Conservation (phyloP, 176 grass and related monocot species). For the Dactylis glomerata region DNA sequence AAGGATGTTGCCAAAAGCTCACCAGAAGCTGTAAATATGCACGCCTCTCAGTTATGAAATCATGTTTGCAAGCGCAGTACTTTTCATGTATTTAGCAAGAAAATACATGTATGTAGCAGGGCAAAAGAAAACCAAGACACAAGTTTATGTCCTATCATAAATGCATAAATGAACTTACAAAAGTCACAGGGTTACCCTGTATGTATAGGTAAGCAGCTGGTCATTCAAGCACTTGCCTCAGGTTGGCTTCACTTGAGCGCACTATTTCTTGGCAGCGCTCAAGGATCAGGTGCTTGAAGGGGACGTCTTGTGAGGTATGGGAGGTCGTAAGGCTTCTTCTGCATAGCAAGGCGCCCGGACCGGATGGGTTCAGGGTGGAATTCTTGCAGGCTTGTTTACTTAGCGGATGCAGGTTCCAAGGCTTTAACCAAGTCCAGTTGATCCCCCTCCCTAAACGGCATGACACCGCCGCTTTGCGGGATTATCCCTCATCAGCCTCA, state of each 20-base stretch:
- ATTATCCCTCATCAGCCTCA: not conserved
- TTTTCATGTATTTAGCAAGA: not conserved
- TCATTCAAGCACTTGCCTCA: not conserved
- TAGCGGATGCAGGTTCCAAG: not conserved
- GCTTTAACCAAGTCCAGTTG: not conserved
- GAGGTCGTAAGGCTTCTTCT: not conserved
- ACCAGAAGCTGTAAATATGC: slow-evolving; percentile 75
- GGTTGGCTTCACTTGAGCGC: not conserved
- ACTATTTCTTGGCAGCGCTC: not conserved
- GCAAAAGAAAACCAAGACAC: not conserved
- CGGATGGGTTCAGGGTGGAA: not conserved
- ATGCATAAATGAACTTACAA: not conserved
- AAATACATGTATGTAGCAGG: slow-evolving; percentile 16
- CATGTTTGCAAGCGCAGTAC: not conserved
- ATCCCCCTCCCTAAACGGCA: not conserved
- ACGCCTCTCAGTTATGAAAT: not conserved
- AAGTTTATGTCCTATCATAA: slow-evolving; percentile 1
- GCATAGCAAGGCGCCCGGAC: not conserved
- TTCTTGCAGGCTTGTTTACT: not conserved
- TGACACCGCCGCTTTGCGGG: not conserved
- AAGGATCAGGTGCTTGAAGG: not conserved
- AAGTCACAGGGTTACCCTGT: not conserved
- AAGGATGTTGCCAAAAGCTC: slow-evolving; percentile 97
- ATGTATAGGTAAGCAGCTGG: not conserved
- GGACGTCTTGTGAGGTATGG: not conserved